These are phyloP conservation scores for Rhodotorula sp. DNA, from an alignment of 1,284 basidiomycete species.

Conservation along the genomic window DNA sequence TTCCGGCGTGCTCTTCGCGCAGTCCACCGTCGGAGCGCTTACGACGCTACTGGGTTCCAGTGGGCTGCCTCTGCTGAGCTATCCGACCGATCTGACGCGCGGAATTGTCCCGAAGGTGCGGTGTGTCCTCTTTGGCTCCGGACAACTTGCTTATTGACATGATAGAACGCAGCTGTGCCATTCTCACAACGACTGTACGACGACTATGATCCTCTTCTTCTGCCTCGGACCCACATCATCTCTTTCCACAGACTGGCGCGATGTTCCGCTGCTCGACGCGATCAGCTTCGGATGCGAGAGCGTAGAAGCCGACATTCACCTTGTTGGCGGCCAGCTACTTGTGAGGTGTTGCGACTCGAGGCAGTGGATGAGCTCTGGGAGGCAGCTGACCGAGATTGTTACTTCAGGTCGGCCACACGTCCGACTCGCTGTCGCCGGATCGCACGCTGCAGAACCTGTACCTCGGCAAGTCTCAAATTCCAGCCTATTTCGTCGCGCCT, in stretches of 20 bases:
- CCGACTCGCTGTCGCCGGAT: constrained; percentile 4
- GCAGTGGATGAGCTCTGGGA: too few relatives aligned
- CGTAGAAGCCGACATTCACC: constrained; percentile 23
- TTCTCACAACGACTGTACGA: constrained; percentile 30
- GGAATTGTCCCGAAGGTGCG: constrained; percentile 18
- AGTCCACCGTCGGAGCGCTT: constrained; percentile 6
- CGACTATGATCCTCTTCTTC: background rate
- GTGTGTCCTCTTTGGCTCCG: too few relatives aligned
- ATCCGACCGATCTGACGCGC: constrained; percentile 17
- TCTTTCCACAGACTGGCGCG: constrained; percentile 18
- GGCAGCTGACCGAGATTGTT: background rate
- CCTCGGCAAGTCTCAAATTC: constrained; percentile 18
- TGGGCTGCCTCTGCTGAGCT: background rate
- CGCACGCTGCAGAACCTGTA: constrained; percentile 15
- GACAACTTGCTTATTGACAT: background rate
- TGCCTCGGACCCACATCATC: too few relatives aligned
- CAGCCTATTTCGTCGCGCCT: too few relatives aligned
- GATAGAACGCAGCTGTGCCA: constrained; percentile 9
- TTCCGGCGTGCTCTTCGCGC: constrained; percentile 2
- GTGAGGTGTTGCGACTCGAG: background rate
- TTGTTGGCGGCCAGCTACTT: constrained; percentile 18
- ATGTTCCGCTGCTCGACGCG: constrained; percentile 18
- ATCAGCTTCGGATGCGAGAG: constrained; percentile 13
- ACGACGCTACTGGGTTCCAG: constrained; percentile 4
- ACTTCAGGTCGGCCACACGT: constrained; percentile 21